Percentiles rank a stretch among this genome's conserved stretches.
phyloP scores from a whole-genome alignment of 164 flowering plant genomes.

The Pachysandra terminalis region DNA sequence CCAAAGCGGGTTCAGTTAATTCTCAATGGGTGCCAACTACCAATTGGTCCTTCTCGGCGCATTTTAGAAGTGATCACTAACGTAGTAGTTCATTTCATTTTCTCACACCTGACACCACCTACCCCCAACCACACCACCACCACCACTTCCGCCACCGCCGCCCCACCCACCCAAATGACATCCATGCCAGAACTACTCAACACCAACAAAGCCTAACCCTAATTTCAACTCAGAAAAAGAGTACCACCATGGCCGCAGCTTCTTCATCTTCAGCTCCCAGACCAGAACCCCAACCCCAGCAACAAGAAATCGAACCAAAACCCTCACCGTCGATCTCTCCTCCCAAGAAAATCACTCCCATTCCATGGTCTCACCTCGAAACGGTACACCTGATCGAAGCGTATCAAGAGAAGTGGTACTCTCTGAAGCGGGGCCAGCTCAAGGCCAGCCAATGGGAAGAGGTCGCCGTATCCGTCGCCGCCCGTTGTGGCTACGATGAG shows the following conservation, averaged over 20 bases:
- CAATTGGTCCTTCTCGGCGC: constrained; percentile 1
- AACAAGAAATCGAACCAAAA: not conserved
- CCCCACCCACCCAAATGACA: constrained; percentile 11
- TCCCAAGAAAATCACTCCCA: constrained; percentile 39
- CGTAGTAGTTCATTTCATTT: too few relatives aligned
- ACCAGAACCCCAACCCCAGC: not conserved
- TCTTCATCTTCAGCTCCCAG: constrained; percentile 4
- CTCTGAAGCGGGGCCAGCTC: constrained; percentile 70
- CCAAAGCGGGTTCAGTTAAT: not conserved
- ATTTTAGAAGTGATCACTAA: not conserved
- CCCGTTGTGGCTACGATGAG: constrained; percentile 56
- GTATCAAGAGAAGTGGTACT: constrained; percentile 84
- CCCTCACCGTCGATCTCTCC: constrained; percentile 17
- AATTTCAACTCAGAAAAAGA: not conserved
- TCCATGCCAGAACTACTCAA: not conserved
- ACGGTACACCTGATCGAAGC: constrained; percentile 66
- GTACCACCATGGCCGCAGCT: constrained; percentile 1
- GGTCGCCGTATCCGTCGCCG: constrained; percentile 64
- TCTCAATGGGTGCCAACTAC: too few relatives aligned
- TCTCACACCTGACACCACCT: too few relatives aligned
- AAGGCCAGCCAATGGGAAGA: constrained; percentile 86
- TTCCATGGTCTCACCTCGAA: constrained; percentile 76
- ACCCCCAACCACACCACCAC: not conserved
- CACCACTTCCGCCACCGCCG: constrained; percentile 20
- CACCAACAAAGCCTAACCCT: constrained; percentile 2